Evolutionary conservation across 2,329 filamentous ascomycete species (phyloP).

Genomic region (Corinectria fuckeliana): DNA sequence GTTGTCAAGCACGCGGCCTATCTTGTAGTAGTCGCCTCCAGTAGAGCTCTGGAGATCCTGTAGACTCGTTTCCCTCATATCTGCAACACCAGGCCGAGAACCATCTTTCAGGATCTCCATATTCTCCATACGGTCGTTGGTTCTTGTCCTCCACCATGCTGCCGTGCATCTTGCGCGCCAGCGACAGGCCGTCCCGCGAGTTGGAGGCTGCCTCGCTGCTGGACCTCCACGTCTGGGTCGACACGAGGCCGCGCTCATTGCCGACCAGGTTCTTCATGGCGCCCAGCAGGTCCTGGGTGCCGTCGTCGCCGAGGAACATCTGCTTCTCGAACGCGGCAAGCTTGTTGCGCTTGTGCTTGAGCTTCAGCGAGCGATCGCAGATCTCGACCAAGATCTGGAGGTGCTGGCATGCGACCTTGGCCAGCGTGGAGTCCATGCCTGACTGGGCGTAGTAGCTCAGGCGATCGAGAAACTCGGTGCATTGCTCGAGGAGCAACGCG

Average conservation of each 20-base stretch:
- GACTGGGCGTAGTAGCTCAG: constrained; percentile 40
- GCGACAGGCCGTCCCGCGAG: constrained; percentile 32
- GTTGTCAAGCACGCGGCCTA: constrained; percentile 35
- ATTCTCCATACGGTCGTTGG: constrained; percentile 36
- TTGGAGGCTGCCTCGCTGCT: constrained; percentile 41
- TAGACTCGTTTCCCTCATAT: constrained; percentile 43
- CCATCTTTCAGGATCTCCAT: constrained; percentile 41
- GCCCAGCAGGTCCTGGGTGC: constrained; percentile 40
- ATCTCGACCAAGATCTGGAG: constrained; percentile 46
- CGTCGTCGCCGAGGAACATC: constrained; percentile 45
- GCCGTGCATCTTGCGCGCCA: constrained; percentile 16
- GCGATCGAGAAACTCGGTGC: constrained; percentile 43
- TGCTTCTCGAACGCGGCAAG: constrained; percentile 42
- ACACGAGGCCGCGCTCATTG: constrained; percentile 43
- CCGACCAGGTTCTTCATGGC: constrained; percentile 43
- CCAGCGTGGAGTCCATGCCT: constrained; percentile 42
- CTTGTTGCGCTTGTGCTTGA: constrained; percentile 40
- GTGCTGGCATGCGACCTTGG: constrained; percentile 43
- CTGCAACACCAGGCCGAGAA: constrained; percentile 34
- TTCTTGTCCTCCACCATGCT: constrained; percentile 40
- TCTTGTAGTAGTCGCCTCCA: constrained; percentile 18
- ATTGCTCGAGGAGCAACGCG: constrained; percentile 41
- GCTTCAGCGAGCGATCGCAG: constrained; percentile 41
- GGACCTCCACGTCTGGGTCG: constrained; percentile 43
- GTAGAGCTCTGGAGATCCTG: not conserved